phyloP scores from a whole-genome alignment of 768 basidiomycete species.

The Fibroporia radiculosa region DNA sequence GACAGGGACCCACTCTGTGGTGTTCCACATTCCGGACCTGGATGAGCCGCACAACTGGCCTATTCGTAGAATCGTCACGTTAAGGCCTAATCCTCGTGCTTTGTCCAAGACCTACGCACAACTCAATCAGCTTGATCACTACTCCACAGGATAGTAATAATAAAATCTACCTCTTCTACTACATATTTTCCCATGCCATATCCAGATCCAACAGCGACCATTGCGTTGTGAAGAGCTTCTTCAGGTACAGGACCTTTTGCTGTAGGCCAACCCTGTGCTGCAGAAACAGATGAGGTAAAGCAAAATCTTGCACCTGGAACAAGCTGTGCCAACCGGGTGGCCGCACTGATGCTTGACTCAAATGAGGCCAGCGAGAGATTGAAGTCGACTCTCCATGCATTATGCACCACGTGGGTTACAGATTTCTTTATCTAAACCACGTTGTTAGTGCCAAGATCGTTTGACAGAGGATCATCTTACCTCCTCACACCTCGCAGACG shows the following conservation, averaged over 20 bases:
- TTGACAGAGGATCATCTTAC: slow-evolving; percentile 1
- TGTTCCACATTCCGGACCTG: slow-evolving; percentile 23
- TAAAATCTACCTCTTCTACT: slow-evolving; percentile 33
- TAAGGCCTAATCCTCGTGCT: slow-evolving; percentile 22
- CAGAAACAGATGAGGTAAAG: slow-evolving; percentile 28
- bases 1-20: slow-evolving; percentile 27
- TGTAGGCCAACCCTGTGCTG: slow-evolving; percentile 15
- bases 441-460: not conserved
- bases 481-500: slow-evolving; percentile 5
- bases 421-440: slow-evolving; percentile 5
- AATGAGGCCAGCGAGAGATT: slow-evolving; percentile 24
- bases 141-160: not conserved
- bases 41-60: slow-evolving; percentile 24
- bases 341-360: slow-evolving; percentile 23
- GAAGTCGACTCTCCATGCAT: slow-evolving; percentile 39
- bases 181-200: slow-evolving; percentile 42
- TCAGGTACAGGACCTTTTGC: slow-evolving; percentile 18
- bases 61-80: slow-evolving; percentile 26
- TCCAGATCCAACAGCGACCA: slow-evolving; percentile 24
- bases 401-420: slow-evolving; percentile 18
- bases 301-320: slow-evolving; percentile 22
- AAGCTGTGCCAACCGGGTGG: slow-evolving; percentile 26
- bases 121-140: not conserved
- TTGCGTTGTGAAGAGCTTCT: slow-evolving; percentile 16
- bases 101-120: slow-evolving; percentile 10